Percentiles rank a stretch among this genome's conserved stretches.
Conservation (phyloP, 2,329 filamentous ascomycete genomes). For the Trichoderma sp. region DNA sequence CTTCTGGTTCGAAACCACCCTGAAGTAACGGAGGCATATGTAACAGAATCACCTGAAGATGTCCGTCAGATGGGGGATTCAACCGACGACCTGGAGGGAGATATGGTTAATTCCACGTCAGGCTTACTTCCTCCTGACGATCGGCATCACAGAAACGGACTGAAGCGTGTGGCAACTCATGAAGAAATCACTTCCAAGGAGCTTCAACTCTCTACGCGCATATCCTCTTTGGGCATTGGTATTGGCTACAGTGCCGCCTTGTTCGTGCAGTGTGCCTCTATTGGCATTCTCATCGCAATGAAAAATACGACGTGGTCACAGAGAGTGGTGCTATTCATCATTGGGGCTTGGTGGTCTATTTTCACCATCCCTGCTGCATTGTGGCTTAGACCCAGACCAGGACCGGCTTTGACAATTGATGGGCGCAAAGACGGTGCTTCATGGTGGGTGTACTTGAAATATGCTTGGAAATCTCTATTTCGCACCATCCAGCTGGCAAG, state of each 20-base stretch:
- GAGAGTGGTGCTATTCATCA: slow-evolving; percentile 78
- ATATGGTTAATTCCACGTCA: slow-evolving; percentile 43
- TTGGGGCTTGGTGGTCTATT: slow-evolving; percentile 88
- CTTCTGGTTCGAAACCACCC: slow-evolving; percentile 86
- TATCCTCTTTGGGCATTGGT: slow-evolving; percentile 89
- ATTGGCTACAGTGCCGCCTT: slow-evolving; percentile 90
- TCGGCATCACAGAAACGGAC: slow-evolving; percentile 26
- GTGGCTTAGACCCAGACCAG: slow-evolving; percentile 85
- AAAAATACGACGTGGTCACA: slow-evolving; percentile 81
- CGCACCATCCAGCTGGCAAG: slow-evolving; percentile 75
- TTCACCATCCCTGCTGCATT: slow-evolving; percentile 87
- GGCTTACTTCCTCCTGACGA: slow-evolving; percentile 43
- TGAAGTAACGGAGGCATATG: slow-evolving; percentile 36
- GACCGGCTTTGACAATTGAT: slow-evolving; percentile 66
- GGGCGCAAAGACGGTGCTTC: slow-evolving; percentile 36
- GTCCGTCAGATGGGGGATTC: slow-evolving; percentile 26
- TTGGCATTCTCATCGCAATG: slow-evolving; percentile 70
- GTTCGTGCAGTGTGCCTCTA: slow-evolving; percentile 77
- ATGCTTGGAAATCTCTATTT: slow-evolving; percentile 84
- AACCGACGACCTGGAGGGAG: slow-evolving; percentile 27
- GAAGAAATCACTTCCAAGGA: slow-evolving; percentile 60
- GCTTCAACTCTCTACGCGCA: slow-evolving; percentile 79
- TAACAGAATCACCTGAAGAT: slow-evolving; percentile 32
- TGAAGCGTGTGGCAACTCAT: slow-evolving; percentile 42
- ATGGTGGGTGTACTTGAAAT: slow-evolving; percentile 71